Conservation (phyloP, 257 asterid genomes). For the Salvia miltiorrhiza region DNA sequence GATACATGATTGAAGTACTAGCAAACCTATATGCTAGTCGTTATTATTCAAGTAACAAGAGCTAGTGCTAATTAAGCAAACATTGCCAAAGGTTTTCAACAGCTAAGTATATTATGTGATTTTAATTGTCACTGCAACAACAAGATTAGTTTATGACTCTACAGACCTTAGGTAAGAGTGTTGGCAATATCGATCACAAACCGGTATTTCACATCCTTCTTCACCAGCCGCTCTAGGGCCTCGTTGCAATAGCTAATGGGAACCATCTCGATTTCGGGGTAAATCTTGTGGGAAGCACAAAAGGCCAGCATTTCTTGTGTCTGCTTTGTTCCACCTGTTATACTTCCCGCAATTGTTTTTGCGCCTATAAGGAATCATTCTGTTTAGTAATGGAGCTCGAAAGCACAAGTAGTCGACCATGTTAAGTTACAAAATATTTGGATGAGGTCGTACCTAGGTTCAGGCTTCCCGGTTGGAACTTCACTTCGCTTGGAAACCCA, state of each 20-base stretch:
- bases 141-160: neutral
- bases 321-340: constrained; percentile 76
- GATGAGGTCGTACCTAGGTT: constrained; percentile 48
- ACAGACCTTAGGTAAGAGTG: constrained; percentile 44
- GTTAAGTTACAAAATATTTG: neutral
- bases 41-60: too few species aligned
- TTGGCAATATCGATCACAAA: constrained; percentile 82
- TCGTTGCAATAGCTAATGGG: constrained; percentile 73
- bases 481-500: constrained; percentile 82
- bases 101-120: neutral
- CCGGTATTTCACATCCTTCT: constrained; percentile 82
- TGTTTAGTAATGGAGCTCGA: neutral
- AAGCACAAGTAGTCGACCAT: neutral
- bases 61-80: neutral
- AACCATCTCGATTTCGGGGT: constrained; percentile 69
- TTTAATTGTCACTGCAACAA: neutral
- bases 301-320: constrained; percentile 86
- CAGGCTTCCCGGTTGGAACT: constrained; percentile 49
- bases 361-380: constrained; percentile 39
- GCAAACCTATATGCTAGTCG: too few species aligned
- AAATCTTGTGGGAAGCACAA: constrained; percentile 77
- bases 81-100: neutral
- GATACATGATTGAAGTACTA: too few species aligned
- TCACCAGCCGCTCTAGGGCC: constrained; percentile 74
- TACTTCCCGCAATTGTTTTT: constrained; percentile 60